Percentiles rank a stretch among this genome's conserved stretches.
Evolutionary conservation across 495 filamentous ascomycete species (phyloP).

Genomic region (Xanthoparmelia taractica): DNA sequence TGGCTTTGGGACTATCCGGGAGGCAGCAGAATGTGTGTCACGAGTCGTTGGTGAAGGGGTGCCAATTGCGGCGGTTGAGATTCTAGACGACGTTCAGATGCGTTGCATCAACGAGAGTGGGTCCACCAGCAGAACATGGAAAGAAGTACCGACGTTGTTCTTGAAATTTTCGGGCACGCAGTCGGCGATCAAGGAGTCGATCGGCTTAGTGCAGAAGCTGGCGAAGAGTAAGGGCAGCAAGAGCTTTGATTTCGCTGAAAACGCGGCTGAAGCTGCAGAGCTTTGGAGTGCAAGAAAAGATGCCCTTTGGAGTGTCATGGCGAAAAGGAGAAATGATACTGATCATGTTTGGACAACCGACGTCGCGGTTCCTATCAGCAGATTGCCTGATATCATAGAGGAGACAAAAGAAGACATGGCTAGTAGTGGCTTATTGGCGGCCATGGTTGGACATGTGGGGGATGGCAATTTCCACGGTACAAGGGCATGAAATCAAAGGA

Average conservation of each 20-base stretch:
- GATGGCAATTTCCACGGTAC: constrained; percentile 77
- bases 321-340: constrained; percentile 52
- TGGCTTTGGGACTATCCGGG: constrained; percentile 63
- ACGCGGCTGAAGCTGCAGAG: constrained; percentile 56
- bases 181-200: constrained; percentile 58
- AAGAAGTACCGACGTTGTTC: constrained; percentile 70
- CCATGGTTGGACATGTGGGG: constrained; percentile 76
- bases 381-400: constrained; percentile 67
- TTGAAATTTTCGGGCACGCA: constrained; percentile 79
- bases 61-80: constrained; percentile 71
- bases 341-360: constrained; percentile 79
- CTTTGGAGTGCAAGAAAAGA: constrained; percentile 74
- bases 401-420: constrained; percentile 66
- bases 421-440: constrained; percentile 56
- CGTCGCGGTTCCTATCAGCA: constrained; percentile 70
- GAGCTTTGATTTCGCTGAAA: constrained; percentile 63
- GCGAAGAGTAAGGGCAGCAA: constrained; percentile 53
- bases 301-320: constrained; percentile 66
- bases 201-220: constrained; percentile 55
- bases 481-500: constrained; percentile 16
- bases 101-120: constrained; percentile 65
- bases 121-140: constrained; percentile 60
- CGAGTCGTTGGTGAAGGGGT: constrained; percentile 64
- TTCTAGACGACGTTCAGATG: constrained; percentile 83
- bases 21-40: constrained; percentile 62